Evolutionary conservation across 345 rosid genomes (phyloP).

Genomic region (Euphorbia tirucalli): DNA sequence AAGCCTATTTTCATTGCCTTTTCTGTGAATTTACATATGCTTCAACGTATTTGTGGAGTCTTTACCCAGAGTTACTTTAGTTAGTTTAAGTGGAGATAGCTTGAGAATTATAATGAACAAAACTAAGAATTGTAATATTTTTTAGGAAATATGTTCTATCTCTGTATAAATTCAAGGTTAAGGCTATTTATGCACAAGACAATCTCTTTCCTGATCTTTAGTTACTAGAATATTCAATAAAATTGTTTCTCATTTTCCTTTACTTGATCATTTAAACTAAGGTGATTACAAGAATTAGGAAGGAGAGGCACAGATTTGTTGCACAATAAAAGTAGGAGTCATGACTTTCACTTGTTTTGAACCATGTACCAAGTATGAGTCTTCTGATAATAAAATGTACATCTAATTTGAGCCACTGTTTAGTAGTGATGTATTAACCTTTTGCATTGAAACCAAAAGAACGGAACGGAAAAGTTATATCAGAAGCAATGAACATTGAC

Average conservation of each 20-base stretch:
- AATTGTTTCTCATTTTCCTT: neutral
- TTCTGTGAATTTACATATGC: neutral
- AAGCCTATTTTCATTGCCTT: neutral
- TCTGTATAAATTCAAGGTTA: neutral
- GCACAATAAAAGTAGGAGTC: neutral
- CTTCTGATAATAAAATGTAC: neutral
- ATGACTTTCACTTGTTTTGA: no score
- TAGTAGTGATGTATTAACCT: no score
- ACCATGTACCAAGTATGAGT: neutral
- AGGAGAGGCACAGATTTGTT: neutral
- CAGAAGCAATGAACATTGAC: no score
- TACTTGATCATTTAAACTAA: neutral
- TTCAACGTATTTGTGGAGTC: neutral
- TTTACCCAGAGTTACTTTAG: slow-evolving; percentile 1
- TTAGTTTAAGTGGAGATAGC: neutral
- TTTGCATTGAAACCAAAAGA: no score
- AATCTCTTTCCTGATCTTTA: neutral
- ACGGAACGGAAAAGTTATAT: no score
- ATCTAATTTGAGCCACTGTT: no score
- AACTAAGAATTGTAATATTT: neutral
- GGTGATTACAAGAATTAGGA: neutral
- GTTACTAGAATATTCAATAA: no score
- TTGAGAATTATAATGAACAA: neutral
- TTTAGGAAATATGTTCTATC: neutral
- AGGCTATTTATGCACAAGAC: neutral